phyloP scores from a whole-genome alignment of 2,329 filamentous ascomycete species.

The Colletotrichum sp. region DNA sequence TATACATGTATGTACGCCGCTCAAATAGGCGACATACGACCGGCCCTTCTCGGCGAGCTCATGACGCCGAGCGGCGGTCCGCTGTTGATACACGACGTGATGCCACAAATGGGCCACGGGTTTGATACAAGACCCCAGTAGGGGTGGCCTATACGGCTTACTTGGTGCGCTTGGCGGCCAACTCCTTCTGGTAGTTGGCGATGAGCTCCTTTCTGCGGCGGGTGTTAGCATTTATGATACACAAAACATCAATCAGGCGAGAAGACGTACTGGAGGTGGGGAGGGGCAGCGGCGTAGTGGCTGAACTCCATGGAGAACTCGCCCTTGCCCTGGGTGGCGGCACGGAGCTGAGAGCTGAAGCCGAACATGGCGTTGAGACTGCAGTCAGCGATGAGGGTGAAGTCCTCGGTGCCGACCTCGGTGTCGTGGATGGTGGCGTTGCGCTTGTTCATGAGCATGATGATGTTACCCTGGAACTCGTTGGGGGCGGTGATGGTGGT shows the following conservation, averaged over 20 bases:
- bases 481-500: slow-evolving; percentile 94
- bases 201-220: slow-evolving; percentile 59
- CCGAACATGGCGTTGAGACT: slow-evolving; percentile 98
- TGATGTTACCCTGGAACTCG: slow-evolving; percentile 97
- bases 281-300: slow-evolving; percentile 87
- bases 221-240: slow-evolving; percentile 28
- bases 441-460: slow-evolving; percentile 95
- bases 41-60: not conserved
- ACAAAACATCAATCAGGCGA: not conserved
- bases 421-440: slow-evolving; percentile 95
- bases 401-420: slow-evolving; percentile 92
- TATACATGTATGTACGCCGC: slow-evolving; percentile 19
- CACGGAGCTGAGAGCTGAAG: slow-evolving; percentile 88
- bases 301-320: slow-evolving; percentile 99
- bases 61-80: not conserved
- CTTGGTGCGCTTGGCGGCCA: slow-evolving; percentile 61
- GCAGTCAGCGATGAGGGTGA: slow-evolving; percentile 90
- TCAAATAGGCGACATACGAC: slow-evolving; percentile 2
- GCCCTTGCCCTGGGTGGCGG: slow-evolving; percentile 96
- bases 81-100: slow-evolving; percentile 16
- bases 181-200: slow-evolving; percentile 64
- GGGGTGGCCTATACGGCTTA: slow-evolving; percentile 29
- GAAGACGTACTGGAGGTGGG: slow-evolving; percentile 81
- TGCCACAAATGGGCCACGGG: slow-evolving; percentile 1
- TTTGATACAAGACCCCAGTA: not conserved